These are phyloP conservation scores for Dictyostelium firmibasis DNA, from an alignment of 78 protist genomes.

Conservation along the genomic window DNA sequence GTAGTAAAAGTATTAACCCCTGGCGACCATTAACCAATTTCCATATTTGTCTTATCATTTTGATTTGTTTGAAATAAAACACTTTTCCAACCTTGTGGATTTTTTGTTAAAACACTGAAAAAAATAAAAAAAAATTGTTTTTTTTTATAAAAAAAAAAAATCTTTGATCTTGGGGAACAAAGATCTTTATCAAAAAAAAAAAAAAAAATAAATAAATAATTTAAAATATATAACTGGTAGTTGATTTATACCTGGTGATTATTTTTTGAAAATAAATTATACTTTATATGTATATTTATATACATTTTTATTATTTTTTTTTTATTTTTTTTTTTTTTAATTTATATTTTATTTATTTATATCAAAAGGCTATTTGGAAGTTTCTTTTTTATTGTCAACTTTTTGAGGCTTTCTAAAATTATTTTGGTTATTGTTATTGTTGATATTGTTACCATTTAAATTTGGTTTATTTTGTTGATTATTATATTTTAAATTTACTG, in stretches of 20 bases:
- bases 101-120: background rate
- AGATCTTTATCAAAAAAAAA: too few relatives aligned
- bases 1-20: too few relatives aligned
- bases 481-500: background rate
- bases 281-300: too few relatives aligned
- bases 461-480: background rate
- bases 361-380: background rate
- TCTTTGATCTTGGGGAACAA: too few relatives aligned
- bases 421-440: background rate
- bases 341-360: background rate
- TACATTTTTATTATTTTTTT: background rate
- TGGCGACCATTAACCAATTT: background rate
- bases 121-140: too few relatives aligned
- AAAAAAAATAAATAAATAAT: too few relatives aligned
- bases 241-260: too few relatives aligned
- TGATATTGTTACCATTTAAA: background rate
- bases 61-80: background rate
- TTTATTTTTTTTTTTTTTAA: background rate
- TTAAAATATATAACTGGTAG: background rate
- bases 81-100: background rate
- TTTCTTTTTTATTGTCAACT: background rate
- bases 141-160: too few relatives aligned
- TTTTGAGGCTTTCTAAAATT: constrained; percentile 5
- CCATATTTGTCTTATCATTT: background rate
- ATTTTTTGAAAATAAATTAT: too few relatives aligned